Percentiles rank a stretch among this genome's conserved stretches.
Conservation (phyloP, 1,284 basidiomycete species). For the Ceratobasidium sp. region DNA sequence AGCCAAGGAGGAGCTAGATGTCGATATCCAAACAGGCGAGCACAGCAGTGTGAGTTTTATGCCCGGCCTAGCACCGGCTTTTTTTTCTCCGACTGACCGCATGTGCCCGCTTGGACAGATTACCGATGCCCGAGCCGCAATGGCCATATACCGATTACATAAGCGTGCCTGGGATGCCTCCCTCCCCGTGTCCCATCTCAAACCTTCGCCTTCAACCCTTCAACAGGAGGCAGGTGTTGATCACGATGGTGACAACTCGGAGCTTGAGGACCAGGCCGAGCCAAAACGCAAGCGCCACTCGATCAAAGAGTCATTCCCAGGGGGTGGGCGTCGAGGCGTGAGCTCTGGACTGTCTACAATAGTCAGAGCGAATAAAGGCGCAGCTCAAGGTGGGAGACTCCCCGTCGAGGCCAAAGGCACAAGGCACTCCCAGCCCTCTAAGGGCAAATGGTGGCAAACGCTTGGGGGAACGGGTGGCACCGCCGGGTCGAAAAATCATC, state of each 20-base stretch:
- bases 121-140: conserved; percentile 93
- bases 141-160: conserved; percentile 94
- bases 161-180: conserved; percentile 85
- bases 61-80: conserved; percentile 3
- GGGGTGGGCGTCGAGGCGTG: conserved; percentile 74
- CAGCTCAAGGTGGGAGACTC: neutral
- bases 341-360: conserved; percentile 80
- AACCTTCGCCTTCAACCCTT: neutral
- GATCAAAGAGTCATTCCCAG: conserved; percentile 59
- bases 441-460: conserved; percentile 43
- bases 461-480: conserved; percentile 13
- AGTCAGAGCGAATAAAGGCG: conserved; percentile 56
- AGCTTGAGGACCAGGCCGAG: conserved; percentile 48
- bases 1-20: conserved; percentile 82
- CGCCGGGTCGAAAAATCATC: neutral
- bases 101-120: conserved; percentile 66
- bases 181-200: conserved; percentile 50
- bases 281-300: conserved; percentile 51
- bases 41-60: conserved; percentile 80
- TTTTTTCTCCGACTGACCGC: conserved; percentile 26
- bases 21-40: conserved; percentile 89
- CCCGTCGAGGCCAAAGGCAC: neutral
- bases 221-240: conserved; percentile 15
- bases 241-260: conserved; percentile 39
- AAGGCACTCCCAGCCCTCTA: neutral